These are phyloP conservation scores for Austroboletus eburneus DNA, from an alignment of 768 basidiomycete genomes.

Conservation along the genomic window DNA sequence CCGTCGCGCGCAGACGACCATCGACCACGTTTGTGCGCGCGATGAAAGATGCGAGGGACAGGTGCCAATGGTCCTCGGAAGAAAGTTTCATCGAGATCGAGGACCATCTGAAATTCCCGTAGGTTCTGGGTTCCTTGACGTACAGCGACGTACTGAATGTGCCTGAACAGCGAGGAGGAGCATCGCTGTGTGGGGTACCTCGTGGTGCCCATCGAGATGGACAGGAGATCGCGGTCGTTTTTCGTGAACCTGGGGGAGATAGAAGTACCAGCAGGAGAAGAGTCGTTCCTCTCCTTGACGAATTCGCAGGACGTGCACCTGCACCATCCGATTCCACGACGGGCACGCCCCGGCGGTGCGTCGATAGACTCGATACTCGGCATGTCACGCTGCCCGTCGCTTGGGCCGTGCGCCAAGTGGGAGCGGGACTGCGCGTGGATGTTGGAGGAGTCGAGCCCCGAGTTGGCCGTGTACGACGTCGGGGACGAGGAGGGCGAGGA, in stretches of 20 bases:
- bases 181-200: neutral
- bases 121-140: conserved; percentile 1
- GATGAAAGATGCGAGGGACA: conserved; percentile 7
- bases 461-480: conserved; percentile 21
- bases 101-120: conserved; percentile 10
- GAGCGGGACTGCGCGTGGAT: conserved; percentile 37
- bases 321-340: conserved; percentile 19
- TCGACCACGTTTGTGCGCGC: conserved; percentile 15
- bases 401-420: conserved; percentile 20
- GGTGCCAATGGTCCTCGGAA: conserved; percentile 7
- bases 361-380: conserved; percentile 33
- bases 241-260: conserved; percentile 37
- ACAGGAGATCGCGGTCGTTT: conserved; percentile 42
- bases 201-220: conserved; percentile 21
- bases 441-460: conserved; percentile 36
- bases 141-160: neutral
- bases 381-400: conserved; percentile 33
- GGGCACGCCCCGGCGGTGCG: conserved; percentile 26
- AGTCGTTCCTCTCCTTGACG: conserved; percentile 41
- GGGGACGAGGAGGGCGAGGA: conserved; percentile 16
- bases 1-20: conserved; percentile 7
- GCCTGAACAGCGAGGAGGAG: conserved; percentile 10
- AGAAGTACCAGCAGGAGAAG: conserved; percentile 34
- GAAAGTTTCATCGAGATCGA: conserved; percentile 1
- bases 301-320: conserved; percentile 29